These are phyloP conservation scores for Lodderomyces elongisporus DNA, from an alignment of 1,139 yeast species.

Conservation along the genomic window DNA sequence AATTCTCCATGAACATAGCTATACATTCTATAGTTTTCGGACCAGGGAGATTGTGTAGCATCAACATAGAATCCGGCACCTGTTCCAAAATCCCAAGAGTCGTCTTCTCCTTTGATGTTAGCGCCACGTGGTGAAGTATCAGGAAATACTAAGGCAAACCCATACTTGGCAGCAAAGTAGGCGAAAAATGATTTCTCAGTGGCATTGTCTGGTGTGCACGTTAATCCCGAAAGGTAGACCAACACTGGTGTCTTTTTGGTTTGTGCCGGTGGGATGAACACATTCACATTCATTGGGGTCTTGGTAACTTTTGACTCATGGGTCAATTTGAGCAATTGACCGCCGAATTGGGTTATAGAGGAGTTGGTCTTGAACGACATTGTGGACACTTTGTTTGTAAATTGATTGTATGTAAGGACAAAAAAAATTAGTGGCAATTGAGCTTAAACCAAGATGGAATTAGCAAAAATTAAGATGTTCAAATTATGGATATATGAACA, in stretches of 20 bases:
- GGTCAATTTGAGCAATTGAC: constrained; percentile 65
- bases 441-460: too few relatives aligned
- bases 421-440: too few relatives aligned
- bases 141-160: constrained; percentile 87
- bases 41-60: constrained; percentile 72
- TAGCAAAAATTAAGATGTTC: too few relatives aligned
- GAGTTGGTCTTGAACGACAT: constrained; percentile 54
- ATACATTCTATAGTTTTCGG: constrained; percentile 76
- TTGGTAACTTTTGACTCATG: constrained; percentile 66
- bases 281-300: constrained; percentile 77
- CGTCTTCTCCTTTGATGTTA: constrained; percentile 75
- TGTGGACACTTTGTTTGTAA: too few relatives aligned
- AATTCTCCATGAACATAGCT: constrained; percentile 75
- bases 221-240: constrained; percentile 79
- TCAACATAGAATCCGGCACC: constrained; percentile 95
- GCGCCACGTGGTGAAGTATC: constrained; percentile 98
- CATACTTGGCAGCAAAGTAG: constrained; percentile 72
- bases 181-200: constrained; percentile 92
- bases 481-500: not conserved
- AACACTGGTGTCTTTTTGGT: constrained; percentile 59
- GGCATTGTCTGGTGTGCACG: constrained; percentile 92
- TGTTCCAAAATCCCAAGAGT: constrained; percentile 83
- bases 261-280: constrained; percentile 66
- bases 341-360: constrained; percentile 67
- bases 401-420: too few relatives aligned